Percentiles rank a stretch among this genome's conserved stretches.
These are phyloP conservation scores for Fusarium acutatum DNA, from an alignment of 2,329 filamentous ascomycete species.

Conservation along the genomic window DNA sequence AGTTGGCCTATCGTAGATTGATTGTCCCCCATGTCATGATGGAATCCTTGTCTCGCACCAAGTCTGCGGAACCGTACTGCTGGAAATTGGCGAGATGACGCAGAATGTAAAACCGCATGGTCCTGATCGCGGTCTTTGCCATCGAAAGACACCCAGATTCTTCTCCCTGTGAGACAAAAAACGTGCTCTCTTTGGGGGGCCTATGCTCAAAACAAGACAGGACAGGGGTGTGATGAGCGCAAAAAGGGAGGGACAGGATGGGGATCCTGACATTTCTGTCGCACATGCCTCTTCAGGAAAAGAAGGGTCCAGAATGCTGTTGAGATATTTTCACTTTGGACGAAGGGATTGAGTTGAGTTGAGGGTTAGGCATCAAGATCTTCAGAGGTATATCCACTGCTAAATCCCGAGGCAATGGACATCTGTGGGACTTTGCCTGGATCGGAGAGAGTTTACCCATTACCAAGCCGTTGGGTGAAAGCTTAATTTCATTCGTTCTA, in stretches of 20 bases:
- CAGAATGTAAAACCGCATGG: conserved; percentile 1
- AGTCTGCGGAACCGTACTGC: conserved; percentile 24
- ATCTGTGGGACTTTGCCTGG: conserved; percentile 9
- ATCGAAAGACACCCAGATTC: background rate
- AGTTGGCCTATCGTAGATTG: conserved; percentile 11
- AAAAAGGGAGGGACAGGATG: background rate
- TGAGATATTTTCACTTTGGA: background rate
- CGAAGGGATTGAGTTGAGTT: background rate
- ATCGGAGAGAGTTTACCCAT: background rate
- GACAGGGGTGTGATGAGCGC: background rate
- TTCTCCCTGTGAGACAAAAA: conserved; percentile 14
- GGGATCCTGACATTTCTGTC: background rate
- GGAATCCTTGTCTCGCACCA: conserved; percentile 1
- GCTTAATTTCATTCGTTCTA: conserved; percentile 13
- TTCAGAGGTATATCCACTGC: background rate
- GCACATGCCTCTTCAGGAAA: background rate
- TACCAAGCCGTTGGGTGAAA: conserved; percentile 25
- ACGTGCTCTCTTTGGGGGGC: background rate
- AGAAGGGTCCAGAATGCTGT: background rate
- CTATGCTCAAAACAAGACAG: background rate
- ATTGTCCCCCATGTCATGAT: conserved; percentile 6
- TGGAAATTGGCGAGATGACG: conserved; percentile 33
- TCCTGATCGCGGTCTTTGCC: background rate
- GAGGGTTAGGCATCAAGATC: conserved; percentile 27
- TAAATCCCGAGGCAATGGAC: conserved; percentile 13